phyloP scores from a whole-genome alignment of 2,329 filamentous ascomycete genomes.

The Pseudocercospora vitis region DNA sequence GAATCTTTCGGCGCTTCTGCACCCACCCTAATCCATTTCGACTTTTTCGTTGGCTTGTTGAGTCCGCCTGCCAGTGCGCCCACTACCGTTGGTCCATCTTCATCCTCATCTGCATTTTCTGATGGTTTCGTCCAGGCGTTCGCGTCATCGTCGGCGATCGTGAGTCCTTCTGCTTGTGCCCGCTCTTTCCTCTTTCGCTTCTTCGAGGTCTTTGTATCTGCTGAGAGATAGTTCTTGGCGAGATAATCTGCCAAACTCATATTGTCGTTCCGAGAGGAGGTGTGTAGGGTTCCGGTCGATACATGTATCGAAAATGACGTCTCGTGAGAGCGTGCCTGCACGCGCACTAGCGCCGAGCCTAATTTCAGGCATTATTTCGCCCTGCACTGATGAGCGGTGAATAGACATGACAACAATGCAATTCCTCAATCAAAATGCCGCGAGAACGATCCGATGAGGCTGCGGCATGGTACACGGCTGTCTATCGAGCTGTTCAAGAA shows the following conservation, averaged over 20 bases:
- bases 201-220: slow-evolving; percentile 57
- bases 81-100: slow-evolving; percentile 51
- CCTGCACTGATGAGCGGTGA: not conserved
- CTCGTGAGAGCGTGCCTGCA: not conserved
- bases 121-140: slow-evolving; percentile 50
- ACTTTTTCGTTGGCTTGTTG: slow-evolving; percentile 64
- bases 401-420: slow-evolving; percentile 19
- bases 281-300: slow-evolving; percentile 3
- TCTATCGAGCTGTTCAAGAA: slow-evolving; percentile 82
- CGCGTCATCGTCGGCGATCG: slow-evolving; percentile 56
- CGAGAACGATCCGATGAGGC: slow-evolving; percentile 66
- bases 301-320: slow-evolving; percentile 6
- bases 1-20: slow-evolving; percentile 50
- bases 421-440: slow-evolving; percentile 53
- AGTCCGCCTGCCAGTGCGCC: slow-evolving; percentile 56
- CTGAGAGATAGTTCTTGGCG: slow-evolving; percentile 83
- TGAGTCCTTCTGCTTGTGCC: slow-evolving; percentile 43
- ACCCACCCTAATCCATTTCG: slow-evolving; percentile 76
- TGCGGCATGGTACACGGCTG: slow-evolving; percentile 69
- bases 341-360: not conserved
- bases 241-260: slow-evolving; percentile 80
- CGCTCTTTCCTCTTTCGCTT: slow-evolving; percentile 50
- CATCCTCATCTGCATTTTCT: slow-evolving; percentile 56
- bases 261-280: not conserved
- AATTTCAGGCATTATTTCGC: not conserved